A percentile compares a stretch with the other conserved stretches of the same genome.
Evolutionary conservation across 1,284 basidiomycete species (phyloP).

Genomic region (Cystobasidiaceae sp.): DNA sequence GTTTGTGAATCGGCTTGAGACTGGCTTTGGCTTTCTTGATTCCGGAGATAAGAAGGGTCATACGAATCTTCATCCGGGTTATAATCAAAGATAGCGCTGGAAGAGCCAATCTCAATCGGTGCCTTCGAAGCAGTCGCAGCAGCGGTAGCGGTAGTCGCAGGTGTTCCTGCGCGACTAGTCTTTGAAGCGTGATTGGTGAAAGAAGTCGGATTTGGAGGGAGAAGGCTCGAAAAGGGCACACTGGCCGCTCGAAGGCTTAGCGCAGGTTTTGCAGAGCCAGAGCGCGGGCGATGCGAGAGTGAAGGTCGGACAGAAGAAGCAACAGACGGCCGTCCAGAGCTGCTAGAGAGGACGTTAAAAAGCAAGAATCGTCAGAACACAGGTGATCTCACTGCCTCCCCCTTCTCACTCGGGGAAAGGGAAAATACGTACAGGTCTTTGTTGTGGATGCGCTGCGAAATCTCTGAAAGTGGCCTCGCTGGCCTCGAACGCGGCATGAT

Average conservation of each 20-base stretch:
- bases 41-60: slow-evolving; percentile 12
- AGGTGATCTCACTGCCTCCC: neutral
- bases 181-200: too few species aligned
- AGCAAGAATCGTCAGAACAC: too few species aligned
- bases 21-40: neutral
- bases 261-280: slow-evolving; percentile 1
- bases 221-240: neutral
- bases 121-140: neutral
- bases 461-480: slow-evolving; percentile 27
- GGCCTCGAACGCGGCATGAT: slow-evolving; percentile 16
- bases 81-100: slow-evolving; percentile 21
- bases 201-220: too few species aligned
- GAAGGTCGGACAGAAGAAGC: neutral
- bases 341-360: too few species aligned
- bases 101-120: slow-evolving; percentile 23
- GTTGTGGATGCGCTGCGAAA: neutral
- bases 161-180: too few species aligned
- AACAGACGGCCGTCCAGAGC: too few species aligned
- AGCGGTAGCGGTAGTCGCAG: too few species aligned
- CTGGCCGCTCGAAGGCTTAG: neutral
- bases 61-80: slow-evolving; percentile 16
- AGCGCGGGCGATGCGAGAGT: neutral
- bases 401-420: neutral
- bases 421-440: neutral
- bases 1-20: slow-evolving; percentile 8